Percentiles rank a stretch among this genome's conserved stretches.
Conservation (phyloP, 179 eudicot species). For the Patellifolia procumbens region DNA sequence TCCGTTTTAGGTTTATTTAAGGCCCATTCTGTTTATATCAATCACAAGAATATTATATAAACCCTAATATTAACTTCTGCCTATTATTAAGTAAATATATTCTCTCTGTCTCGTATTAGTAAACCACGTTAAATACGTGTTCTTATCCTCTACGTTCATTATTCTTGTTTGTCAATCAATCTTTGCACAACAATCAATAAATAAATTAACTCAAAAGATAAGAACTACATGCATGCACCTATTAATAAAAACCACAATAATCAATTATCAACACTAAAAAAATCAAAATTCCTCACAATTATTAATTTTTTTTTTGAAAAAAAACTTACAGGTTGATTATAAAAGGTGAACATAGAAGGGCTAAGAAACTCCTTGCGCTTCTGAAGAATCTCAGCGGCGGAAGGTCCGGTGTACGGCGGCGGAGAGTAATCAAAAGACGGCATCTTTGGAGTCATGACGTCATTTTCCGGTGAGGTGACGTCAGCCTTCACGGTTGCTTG, state of each 20-base stretch:
- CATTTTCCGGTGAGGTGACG: conserved; percentile 23
- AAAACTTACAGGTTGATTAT: conserved; percentile 64
- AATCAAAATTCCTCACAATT: neutral
- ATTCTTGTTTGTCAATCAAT: too few relatives aligned
- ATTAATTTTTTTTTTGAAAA: neutral
- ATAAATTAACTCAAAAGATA: neutral
- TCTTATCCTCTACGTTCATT: too few relatives aligned
- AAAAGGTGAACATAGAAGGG: conserved; percentile 86
- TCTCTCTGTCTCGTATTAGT: too few relatives aligned
- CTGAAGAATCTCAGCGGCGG: conserved; percentile 63
- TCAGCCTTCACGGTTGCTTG: conserved; percentile 11
- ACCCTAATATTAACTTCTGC: too few relatives aligned
- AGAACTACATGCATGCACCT: neutral
- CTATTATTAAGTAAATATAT: too few relatives aligned
- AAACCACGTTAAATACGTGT: too few relatives aligned
- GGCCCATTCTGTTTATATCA: too few relatives aligned
- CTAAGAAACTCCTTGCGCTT: conserved; percentile 77
- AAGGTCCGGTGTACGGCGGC: conserved; percentile 79
- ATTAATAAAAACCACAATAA: too few relatives aligned
- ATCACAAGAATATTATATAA: too few relatives aligned
- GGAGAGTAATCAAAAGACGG: conserved; percentile 84
- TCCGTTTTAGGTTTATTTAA: too few relatives aligned
- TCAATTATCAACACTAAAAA: neutral
- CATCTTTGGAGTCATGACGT: conserved; percentile 39
- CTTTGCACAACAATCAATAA: too few relatives aligned